Conservation (phyloP, 2,329 filamentous ascomycete species). For the Pyrenophora tritici-repentis region DNA sequence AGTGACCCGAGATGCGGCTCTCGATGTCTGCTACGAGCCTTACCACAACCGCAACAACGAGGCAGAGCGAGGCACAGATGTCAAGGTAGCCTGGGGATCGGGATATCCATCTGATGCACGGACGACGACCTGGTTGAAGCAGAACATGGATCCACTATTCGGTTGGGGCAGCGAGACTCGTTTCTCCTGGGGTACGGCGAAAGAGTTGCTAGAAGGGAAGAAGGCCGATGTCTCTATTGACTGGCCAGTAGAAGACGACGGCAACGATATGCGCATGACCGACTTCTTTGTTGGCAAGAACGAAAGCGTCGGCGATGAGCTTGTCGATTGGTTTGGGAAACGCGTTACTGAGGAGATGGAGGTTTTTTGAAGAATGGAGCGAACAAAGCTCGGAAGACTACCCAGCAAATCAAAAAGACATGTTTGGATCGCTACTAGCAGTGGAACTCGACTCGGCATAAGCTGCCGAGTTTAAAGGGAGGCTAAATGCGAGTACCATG, state of each 20-base stretch:
- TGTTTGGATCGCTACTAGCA: not conserved
- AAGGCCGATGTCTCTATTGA: conserved; percentile 72
- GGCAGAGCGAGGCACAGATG: conserved; percentile 40
- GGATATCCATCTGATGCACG: conserved; percentile 89
- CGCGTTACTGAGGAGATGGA: conserved; percentile 72
- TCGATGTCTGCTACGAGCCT: conserved; percentile 75
- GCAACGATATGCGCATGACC: conserved; percentile 69
- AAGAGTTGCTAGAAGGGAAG: conserved; percentile 87
- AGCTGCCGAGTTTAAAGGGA: not conserved
- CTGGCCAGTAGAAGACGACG: conserved; percentile 81
- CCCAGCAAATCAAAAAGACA: not conserved
- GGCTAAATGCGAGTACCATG: not conserved
- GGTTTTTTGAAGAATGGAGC: conserved; percentile 61
- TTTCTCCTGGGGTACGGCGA: conserved; percentile 95
- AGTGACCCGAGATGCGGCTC: conserved; percentile 87
- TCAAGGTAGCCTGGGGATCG: conserved; percentile 73
- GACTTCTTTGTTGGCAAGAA: conserved; percentile 68
- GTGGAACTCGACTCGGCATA: not conserved
- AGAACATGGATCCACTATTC: conserved; percentile 89
- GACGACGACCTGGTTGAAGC: conserved; percentile 79
- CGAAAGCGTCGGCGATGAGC: conserved; percentile 63
- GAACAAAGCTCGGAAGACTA: not conserved
- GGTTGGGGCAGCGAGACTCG: conserved; percentile 93
- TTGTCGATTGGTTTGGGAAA: conserved; percentile 82
- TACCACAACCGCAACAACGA: conserved; percentile 43